Base-by-base conservation (phyloP, 495 filamentous ascomycete species). In the Neurospora tetraspora region DNA sequence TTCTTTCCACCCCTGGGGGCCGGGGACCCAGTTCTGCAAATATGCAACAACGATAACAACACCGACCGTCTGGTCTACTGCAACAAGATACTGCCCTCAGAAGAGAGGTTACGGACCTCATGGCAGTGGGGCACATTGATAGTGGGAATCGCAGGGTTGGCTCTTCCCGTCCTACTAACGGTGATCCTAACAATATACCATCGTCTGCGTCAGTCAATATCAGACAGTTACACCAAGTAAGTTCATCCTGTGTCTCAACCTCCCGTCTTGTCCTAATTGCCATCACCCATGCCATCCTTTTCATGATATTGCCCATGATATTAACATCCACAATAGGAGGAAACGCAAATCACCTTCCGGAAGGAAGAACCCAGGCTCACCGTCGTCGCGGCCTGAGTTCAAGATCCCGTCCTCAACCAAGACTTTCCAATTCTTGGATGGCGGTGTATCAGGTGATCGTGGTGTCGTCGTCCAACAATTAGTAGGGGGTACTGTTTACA, bases 11-110 rank as follows among this genome's bases (percentile, higher is more conserved):
- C 74, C 18, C 71, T 70, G 5, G 73, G 65, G 16, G 75, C 76
- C 16, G 76, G 74, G 61, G 78, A 79, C 69, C 76, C 78, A n/a
- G 76, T 75, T 10, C 71, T 78, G 39, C 43, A 42, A 31, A 72
- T 65, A 6, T 79, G 76, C 71, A 73, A 73, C 39, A 27, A 5
- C 38, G 18, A 11, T 14, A 42, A 68, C 27, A 38, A 47, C 27
- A 45, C 68, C 9, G 23, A 20, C 1, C 71, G 75, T 18, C 76
- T 61, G 70, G 47, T 79, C 39, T 79, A 78, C 70, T 76, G 76
- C 76, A 79, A 79, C 70, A 76, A 39, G 39, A 20, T 75, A 0
- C 31, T 78, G 4, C 5, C 76, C 2, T 39, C 72, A n/a, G 71
- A 74, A 1, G 47, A 74, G 16, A 68, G 75, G 45, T 59, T 75